A percentile compares a stretch with the other conserved stretches of the same genome.
phyloP scores from a whole-genome alignment of 208 protist genomes.

The Trypanosoma rangeli region DNA sequence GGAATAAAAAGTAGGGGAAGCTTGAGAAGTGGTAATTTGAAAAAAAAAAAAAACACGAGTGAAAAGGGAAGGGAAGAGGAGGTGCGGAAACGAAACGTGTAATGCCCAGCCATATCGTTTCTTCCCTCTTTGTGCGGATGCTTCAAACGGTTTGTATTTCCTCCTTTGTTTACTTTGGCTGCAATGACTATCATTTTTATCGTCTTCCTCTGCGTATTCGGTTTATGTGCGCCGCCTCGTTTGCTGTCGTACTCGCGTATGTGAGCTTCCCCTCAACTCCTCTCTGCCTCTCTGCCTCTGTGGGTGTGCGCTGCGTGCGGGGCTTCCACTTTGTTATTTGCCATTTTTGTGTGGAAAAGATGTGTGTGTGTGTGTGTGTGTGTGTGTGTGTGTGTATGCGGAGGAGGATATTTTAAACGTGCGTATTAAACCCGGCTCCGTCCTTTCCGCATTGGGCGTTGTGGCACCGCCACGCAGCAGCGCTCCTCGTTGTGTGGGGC shows the following conservation, averaged over 20 bases:
- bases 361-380: too few species aligned
- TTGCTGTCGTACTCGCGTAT: too few species aligned
- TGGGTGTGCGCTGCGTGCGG: background rate
- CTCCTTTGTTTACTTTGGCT: too few species aligned
- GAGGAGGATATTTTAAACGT: background rate
- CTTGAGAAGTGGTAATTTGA: too few species aligned
- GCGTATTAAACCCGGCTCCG: background rate
- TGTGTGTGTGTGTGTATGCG: background rate
- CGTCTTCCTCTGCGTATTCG: too few species aligned
- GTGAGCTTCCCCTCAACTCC: background rate
- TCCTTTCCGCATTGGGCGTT: background rate
- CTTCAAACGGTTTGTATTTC: too few species aligned
- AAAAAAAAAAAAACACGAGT: background rate
- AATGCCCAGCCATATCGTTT: too few species aligned
- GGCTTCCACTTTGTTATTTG: background rate
- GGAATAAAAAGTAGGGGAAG: constrained; percentile 20
- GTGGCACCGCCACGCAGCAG: background rate
- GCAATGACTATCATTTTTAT: too few species aligned
- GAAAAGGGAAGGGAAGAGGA: background rate
- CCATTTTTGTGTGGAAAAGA: background rate
- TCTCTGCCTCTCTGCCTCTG: background rate
- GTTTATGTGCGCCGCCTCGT: background rate
- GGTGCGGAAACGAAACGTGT: background rate
- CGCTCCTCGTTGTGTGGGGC: background rate
- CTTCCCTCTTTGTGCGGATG: too few species aligned